Conservation (phyloP, 2,329 filamentous ascomycete species). For the Seiridium unicorne region DNA sequence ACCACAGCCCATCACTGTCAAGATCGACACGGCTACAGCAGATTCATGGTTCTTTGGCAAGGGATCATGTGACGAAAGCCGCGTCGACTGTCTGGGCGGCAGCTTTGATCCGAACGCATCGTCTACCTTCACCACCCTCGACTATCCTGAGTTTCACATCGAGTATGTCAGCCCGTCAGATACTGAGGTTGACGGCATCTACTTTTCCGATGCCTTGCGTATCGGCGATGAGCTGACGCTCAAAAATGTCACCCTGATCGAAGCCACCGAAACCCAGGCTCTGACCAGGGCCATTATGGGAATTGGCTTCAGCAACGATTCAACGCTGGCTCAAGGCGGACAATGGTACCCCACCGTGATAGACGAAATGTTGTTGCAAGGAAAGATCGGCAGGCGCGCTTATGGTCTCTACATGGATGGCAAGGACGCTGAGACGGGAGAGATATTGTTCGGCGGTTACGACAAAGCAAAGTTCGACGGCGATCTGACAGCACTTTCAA, state of each 20-base stretch:
- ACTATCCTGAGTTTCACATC: slow-evolving; percentile 1
- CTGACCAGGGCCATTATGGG: slow-evolving; percentile 3
- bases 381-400: slow-evolving; percentile 5
- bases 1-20: slow-evolving; percentile 1
- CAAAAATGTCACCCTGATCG: slow-evolving; percentile 18
- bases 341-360: slow-evolving; percentile 6
- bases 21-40: slow-evolving; percentile 5
- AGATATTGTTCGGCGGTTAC: slow-evolving; percentile 4
- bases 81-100: neutral
- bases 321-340: neutral
- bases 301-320: slow-evolving; percentile 4
- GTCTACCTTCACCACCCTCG: neutral
- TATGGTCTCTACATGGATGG: slow-evolving; percentile 6
- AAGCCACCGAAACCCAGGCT: slow-evolving; percentile 13
- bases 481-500: neutral
- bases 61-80: neutral
- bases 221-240: neutral
- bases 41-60: slow-evolving; percentile 2
- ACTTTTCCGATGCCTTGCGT: slow-evolving; percentile 3
- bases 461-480: slow-evolving; percentile 5
- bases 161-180: neutral
- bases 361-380: slow-evolving; percentile 3
- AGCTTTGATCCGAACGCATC: neutral
- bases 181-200: neutral
- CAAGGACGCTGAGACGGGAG: neutral